phyloP scores from a whole-genome alignment of 371 early-diverging fungal species.

The Gilbertella persicaria region DNA sequence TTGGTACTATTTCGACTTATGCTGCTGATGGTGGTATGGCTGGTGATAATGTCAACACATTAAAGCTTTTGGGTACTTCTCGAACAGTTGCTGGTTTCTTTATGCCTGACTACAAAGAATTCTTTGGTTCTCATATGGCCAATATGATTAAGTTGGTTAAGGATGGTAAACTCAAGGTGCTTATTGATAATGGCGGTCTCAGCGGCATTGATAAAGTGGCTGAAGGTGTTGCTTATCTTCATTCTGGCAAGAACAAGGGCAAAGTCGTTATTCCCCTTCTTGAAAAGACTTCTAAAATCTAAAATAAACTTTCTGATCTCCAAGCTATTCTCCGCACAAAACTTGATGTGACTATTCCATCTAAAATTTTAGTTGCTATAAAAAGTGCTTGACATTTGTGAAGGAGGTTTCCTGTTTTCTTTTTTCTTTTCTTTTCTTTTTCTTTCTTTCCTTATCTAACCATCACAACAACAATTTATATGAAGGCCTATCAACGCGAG shows the following conservation, averaged over 20 bases:
- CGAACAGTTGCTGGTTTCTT: constrained; percentile 64
- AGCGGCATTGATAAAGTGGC: constrained; percentile 43
- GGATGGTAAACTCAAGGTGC: constrained; percentile 41
- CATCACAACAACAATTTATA: constrained; percentile 23
- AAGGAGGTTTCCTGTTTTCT: background rate
- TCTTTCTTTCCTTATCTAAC: constrained; percentile 1
- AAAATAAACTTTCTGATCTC: background rate
- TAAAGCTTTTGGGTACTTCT: constrained; percentile 51
- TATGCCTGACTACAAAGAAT: constrained; percentile 35
- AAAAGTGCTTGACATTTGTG: background rate
- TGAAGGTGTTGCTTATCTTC: constrained; percentile 47
- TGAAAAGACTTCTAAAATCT: constrained; percentile 25
- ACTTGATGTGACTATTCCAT: background rate
- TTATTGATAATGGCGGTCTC: constrained; percentile 45
- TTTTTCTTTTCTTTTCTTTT: constrained; percentile 11
- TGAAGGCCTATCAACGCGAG: constrained; percentile 90
- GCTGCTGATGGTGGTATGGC: constrained; percentile 33
- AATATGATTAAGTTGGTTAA: constrained; percentile 30
- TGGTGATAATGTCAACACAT: constrained; percentile 50
- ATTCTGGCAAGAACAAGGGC: constrained; percentile 56
- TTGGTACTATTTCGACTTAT: constrained; percentile 58
- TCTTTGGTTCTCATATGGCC: constrained; percentile 35
- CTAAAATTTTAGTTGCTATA: too few species aligned
- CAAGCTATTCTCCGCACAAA: background rate
- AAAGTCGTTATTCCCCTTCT: constrained; percentile 50